These are phyloP conservation scores for Lichtheimia ramosa DNA, from an alignment of 371 early-diverging fungal species.

Conservation along the genomic window DNA sequence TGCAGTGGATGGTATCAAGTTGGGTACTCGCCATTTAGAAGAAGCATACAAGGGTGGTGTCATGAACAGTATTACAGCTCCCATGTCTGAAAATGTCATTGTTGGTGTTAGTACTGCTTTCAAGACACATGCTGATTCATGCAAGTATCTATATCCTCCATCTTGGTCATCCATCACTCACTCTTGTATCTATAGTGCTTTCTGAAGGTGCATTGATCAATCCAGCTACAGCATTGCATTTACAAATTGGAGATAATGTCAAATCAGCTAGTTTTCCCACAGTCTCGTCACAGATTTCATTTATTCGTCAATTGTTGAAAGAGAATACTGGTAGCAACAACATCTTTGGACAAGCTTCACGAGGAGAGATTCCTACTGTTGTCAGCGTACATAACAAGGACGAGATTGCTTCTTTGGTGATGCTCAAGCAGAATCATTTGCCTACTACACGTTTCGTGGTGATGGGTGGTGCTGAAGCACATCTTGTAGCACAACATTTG, in stretches of 20 bases:
- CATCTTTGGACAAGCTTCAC: constrained; percentile 43
- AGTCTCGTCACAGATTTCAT: constrained; percentile 64
- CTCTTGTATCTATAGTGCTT: constrained; percentile 10
- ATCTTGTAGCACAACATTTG: constrained; percentile 62
- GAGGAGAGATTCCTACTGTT: constrained; percentile 67
- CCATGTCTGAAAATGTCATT: constrained; percentile 38
- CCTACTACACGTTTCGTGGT: constrained; percentile 39
- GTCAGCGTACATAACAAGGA: constrained; percentile 63
- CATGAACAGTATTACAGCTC: constrained; percentile 54
- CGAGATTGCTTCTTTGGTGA: constrained; percentile 69
- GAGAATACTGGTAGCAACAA: constrained; percentile 23
- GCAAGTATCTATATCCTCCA: background rate
- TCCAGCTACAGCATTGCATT: constrained; percentile 60
- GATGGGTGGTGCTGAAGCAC: constrained; percentile 72
- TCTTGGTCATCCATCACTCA: background rate
- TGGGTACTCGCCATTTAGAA: constrained; percentile 56
- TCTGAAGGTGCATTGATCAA: constrained; percentile 29
- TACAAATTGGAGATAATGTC: constrained; percentile 51
- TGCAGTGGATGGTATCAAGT: constrained; percentile 61
- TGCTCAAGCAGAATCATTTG: constrained; percentile 48
- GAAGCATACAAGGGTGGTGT: constrained; percentile 67
- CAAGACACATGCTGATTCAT: constrained; percentile 17
- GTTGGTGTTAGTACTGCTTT: constrained; percentile 39
- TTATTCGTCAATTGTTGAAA: constrained; percentile 51
- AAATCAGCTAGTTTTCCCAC: constrained; percentile 55